Evolutionary conservation across 805 yeast species (phyloP), one percentile per base, ranked within the genome.

Genomic region (Kodamaea leandrae): DNA sequence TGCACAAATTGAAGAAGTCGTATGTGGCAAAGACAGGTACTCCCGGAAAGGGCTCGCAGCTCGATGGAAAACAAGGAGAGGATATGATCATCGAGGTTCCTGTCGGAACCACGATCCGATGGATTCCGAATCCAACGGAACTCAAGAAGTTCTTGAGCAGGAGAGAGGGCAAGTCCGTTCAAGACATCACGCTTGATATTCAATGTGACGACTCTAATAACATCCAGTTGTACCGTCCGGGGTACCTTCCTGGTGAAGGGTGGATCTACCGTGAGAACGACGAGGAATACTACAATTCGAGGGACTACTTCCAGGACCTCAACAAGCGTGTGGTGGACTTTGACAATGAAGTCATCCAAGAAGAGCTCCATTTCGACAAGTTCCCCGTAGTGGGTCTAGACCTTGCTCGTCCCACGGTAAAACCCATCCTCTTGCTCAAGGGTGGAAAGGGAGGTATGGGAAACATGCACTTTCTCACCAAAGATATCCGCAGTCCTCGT

Each of bases 361-460:
- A 76, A 26, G 98, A 91, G 58, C 50, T 76, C 9, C 55, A 53
- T 5, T 66, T 63, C 32, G 98, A 91, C 59, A 68, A 74, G 36
- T 82, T 90, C 52, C 98, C 98, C 0, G 44, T 85, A 3, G 68
- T 72, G n/a, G 98, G 98, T 0, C 56, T 87, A 18, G 99, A 93
- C 60, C 64, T 87, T 34, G 63, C 72, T 43, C 60, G 70, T 47
- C 78, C 82, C 13, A 71, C 87, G 0, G 74, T 74, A 2, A 76
- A 73, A 33, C 96, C 98, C 1, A 60, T 83, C 3, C 64, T 86
- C 38, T 52, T 93, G 14, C 54, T 90, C 34, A 76, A 75, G 51
- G 99, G 99, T 32, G 99, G 99, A 7, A 71, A 73, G 47, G 98
- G 98, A 15, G 99, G 99, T 0, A 72, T 91, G 68, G 99, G 99